phyloP scores from a whole-genome alignment of 1,139 yeast genomes.

The Yamadazyma friedrichii region DNA sequence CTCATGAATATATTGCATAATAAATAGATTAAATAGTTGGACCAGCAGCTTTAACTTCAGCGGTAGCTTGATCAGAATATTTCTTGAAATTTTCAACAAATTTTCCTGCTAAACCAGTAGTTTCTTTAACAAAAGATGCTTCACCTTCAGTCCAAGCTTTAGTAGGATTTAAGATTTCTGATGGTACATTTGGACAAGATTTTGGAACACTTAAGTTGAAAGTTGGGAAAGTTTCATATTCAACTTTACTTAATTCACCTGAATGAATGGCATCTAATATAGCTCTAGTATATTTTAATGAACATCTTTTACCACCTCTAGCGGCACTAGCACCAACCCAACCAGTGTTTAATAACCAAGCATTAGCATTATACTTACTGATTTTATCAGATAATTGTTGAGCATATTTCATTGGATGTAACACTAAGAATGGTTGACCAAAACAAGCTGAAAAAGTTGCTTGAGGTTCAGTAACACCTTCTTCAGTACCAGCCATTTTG shows the following conservation, averaged over 20 bases:
- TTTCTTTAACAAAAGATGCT: conserved; percentile 67
- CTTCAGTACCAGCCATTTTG: conserved; percentile 99
- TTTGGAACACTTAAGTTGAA: conserved; percentile 90
- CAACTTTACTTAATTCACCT: conserved; percentile 78
- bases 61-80: conserved; percentile 79
- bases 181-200: conserved; percentile 77
- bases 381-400: conserved; percentile 95
- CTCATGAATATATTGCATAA: conserved; percentile 2
- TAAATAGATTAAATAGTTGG: conserved; percentile 47
- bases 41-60: conserved; percentile 91
- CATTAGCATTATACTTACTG: conserved; percentile 81
- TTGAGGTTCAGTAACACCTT: conserved; percentile 97
- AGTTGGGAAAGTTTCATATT: conserved; percentile 80
- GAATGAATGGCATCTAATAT: conserved; percentile 93
- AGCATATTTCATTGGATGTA: conserved; percentile 98
- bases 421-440: conserved; percentile 97
- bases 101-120: conserved; percentile 69
- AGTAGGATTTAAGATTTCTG: conserved; percentile 83
- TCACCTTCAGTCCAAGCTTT: conserved; percentile 77
- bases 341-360: conserved; percentile 97
- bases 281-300: conserved; percentile 96
- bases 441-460: conserved; percentile 98
- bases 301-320: conserved; percentile 96
- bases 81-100: conserved; percentile 85
- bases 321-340: conserved; percentile 96